These are phyloP conservation scores for Candida easanensis DNA, from an alignment of 805 yeast species.

Conservation along the genomic window DNA sequence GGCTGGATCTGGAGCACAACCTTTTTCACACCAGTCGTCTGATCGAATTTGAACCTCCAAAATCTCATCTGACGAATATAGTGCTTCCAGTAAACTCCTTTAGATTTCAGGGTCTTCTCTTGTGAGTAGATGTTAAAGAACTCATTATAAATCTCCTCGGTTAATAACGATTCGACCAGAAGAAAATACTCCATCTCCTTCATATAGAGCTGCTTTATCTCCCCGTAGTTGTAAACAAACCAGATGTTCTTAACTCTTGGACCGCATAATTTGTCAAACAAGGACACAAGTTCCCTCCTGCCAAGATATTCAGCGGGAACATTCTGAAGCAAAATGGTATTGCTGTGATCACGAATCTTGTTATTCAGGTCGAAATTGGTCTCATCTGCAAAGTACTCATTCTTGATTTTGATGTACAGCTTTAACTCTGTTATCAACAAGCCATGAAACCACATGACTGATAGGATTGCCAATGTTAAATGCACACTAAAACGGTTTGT, in stretches of 20 bases:
- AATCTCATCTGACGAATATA: conserved; percentile 1
- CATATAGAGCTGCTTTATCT: conserved; percentile 32
- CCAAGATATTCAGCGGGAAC: conserved; percentile 36
- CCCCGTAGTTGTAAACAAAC: conserved; percentile 49
- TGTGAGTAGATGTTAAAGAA: conserved; percentile 3
- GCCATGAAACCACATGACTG: conserved; percentile 54
- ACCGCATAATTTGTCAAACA: conserved; percentile 32
- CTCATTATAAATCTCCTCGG: conserved; percentile 31
- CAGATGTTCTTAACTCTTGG: conserved; percentile 57
- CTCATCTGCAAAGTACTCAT: conserved; percentile 35
- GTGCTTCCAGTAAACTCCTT: conserved; percentile 1
- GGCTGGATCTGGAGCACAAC: background rate
- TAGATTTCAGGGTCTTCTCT: background rate
- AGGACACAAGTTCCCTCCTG: conserved; percentile 19
- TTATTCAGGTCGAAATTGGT: conserved; percentile 16
- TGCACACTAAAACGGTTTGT: conserved; percentile 57
- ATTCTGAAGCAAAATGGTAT: conserved; percentile 41
- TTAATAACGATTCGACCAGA: conserved; percentile 39
- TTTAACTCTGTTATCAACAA: conserved; percentile 56
- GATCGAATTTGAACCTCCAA: background rate
- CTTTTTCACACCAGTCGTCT: background rate
- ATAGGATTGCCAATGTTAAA: conserved; percentile 53
- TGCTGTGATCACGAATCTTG: conserved; percentile 27
- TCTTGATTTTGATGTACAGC: conserved; percentile 46
- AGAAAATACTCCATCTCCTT: conserved; percentile 30